Evolutionary conservation across 2,329 filamentous ascomycete species (phyloP).

Genomic region (Colletotrichum sp.): DNA sequence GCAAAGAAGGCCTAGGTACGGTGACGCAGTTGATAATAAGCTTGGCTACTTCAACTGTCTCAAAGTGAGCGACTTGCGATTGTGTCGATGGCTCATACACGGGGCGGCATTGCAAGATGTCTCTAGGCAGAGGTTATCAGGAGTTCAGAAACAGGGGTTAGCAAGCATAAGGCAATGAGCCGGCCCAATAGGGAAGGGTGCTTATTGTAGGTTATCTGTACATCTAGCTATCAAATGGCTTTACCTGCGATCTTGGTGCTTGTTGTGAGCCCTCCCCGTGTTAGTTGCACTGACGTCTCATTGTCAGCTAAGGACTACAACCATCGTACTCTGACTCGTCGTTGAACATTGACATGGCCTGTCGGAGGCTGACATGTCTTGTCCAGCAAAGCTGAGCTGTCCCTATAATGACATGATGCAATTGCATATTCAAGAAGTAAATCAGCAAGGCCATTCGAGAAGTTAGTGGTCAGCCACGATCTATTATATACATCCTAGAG

Average conservation of each 20-base stretch:
- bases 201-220: conserved; percentile 17
- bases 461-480: not conserved
- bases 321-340: not conserved
- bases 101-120: not conserved
- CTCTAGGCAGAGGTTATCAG: not conserved
- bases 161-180: not conserved
- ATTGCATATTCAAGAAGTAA: not conserved
- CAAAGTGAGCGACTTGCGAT: not conserved
- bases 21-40: not conserved
- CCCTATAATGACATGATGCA: not conserved
- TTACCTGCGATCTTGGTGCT: not conserved
- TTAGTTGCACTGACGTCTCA: not conserved
- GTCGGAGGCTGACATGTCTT: not conserved
- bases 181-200: not conserved
- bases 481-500: not conserved
- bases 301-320: not conserved
- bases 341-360: not conserved
- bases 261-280: not conserved
- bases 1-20: not conserved
- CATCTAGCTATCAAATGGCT: conserved; percentile 17
- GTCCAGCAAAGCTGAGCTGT: not conserved
- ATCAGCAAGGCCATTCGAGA: not conserved
- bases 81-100: not conserved
- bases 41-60: not conserved
- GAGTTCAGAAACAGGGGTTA: not conserved